Evolutionary conservation across 164 flowering plant species (phyloP), one percentile per base, ranked within the genome.

Genomic region (Liquidambar formosana): DNA sequence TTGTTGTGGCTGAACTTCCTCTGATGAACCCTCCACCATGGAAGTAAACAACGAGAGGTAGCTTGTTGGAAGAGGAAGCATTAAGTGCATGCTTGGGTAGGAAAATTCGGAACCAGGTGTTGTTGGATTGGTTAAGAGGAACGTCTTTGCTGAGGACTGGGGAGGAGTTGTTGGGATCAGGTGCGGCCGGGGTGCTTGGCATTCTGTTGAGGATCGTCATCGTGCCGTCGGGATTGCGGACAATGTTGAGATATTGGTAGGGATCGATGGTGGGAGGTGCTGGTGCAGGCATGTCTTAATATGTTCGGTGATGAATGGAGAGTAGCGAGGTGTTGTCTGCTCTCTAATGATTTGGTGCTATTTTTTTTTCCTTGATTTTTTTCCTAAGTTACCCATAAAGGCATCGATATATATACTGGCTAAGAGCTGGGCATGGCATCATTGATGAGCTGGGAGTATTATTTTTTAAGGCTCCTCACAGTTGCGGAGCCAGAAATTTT

Each of bases 21-120:
- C 3, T 45, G n/a, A 83, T 46, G 80, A 85, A 86, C 1, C 89
- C 85, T 19, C 90, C 84, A 14, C 90, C 90, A 58, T 86, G 90
- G 75, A 63, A 76, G 74, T 72, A 81, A 13, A 86, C 63, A 0
- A 82, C 27, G 46, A 85, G 41, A 11, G 90, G 90, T 1, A 84
- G 81, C 60, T 70, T 78, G 2, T 11, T 27, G 67, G 64, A 18
- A 14, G 68, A 13, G 15, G 64, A 3, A 22, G 33, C 10, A 15
- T 25, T 41, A 3, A 28, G 64, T 52, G 67, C 63, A 0, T 45
- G 26, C 22, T 63, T 67, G 28, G 86, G 85, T 8, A 69, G 65
- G 76, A 19, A 82, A 18, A 85, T 45, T 14, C 92, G 79, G 19
- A 71, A 38, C 75, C 78, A 82, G 19, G 85, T 82, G n/a, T 71